A percentile compares a stretch with the other conserved stretches of the same genome.
Evolutionary conservation across 129 eudicot species (phyloP).

Genomic region (Tanacetum coccineum): DNA sequence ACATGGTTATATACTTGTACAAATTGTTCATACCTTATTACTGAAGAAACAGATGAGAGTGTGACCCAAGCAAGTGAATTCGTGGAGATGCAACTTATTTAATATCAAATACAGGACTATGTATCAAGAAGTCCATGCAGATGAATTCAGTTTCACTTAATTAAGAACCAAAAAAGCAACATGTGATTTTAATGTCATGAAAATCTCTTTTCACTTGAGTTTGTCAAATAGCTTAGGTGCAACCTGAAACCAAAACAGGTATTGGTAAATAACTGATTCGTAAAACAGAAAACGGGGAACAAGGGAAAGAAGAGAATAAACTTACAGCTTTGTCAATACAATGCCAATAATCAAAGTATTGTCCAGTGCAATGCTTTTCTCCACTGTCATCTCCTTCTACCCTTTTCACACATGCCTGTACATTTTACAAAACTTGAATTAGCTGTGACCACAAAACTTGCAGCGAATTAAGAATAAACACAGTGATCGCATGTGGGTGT

Average conservation of each 20-base stretch:
- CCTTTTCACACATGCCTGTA: too few species aligned
- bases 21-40: conserved; percentile 1
- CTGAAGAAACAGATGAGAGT: not conserved
- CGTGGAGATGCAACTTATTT: conserved; percentile 23
- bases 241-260: conserved; percentile 30
- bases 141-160: conserved; percentile 11
- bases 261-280: not conserved
- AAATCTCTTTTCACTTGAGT: conserved; percentile 31
- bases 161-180: conserved; percentile 13
- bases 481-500: too few species aligned
- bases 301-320: too few species aligned
- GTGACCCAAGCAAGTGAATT: not conserved
- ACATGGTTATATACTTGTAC: too few species aligned
- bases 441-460: too few species aligned
- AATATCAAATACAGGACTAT: conserved; percentile 13
- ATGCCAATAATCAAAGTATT: too few species aligned
- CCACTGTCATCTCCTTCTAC: too few species aligned
- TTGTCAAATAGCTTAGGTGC: conserved; percentile 38
- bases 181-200: conserved; percentile 1
- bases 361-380: too few species aligned
- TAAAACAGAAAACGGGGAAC: not conserved
- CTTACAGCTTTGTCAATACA: too few species aligned
- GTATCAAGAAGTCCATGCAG: conserved; percentile 11
- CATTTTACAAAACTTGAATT: too few species aligned
- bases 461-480: not conserved